Base-by-base conservation (phyloP, 2,329 filamentous ascomycete species). In the Pseudocercospora fijiensis region DNA sequence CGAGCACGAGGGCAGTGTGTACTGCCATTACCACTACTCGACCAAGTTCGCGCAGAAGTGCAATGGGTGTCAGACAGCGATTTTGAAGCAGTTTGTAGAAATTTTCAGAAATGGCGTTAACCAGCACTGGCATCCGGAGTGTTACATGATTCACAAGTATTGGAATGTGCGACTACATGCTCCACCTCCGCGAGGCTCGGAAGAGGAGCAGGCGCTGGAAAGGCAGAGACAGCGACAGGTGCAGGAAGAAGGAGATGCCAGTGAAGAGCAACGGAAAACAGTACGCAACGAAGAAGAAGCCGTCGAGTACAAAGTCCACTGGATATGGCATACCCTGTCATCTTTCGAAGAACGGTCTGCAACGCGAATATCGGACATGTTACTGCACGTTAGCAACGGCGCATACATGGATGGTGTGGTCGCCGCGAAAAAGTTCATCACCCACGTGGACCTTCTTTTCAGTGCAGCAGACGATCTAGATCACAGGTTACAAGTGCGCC, bases 61-160 rank as follows among this genome's bases (percentile, higher is more conserved):
- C 77, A 96, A 96, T 76, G 95, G 95, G 69, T 99, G 95, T 74
- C 92, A 96, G 74, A 97, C 94, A 2, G 92, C 95, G 58, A 99
- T 99, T 67, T 83, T 99, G 49, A 99, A 99, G 80, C 95, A 99
- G 77, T 99, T 99, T 76, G 95, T 99, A 65, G 95, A 99, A 78
- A 98, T 99, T 66, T 99, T 93, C 79, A 89, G 95, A 71, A 98
- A 98, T 77, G 94, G 94, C 1, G 91, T 96, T 76, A 97, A 98
- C 75, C 95, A 99, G 75, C 95, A 99, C 76, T 99, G 95, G 95
- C 95, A 99, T 76, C 95, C 95, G 1, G 95, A 99, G 78, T 99
- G 95, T 78, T 99, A 99, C 79, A 99, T 99, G 95, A 99, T 99
- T 67, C 95, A 99, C 81, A 99, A 99, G 75, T 99, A 98, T 78